phyloP scores from a whole-genome alignment of 2,329 filamentous ascomycete genomes.

The Aspergillus versicolor region DNA sequence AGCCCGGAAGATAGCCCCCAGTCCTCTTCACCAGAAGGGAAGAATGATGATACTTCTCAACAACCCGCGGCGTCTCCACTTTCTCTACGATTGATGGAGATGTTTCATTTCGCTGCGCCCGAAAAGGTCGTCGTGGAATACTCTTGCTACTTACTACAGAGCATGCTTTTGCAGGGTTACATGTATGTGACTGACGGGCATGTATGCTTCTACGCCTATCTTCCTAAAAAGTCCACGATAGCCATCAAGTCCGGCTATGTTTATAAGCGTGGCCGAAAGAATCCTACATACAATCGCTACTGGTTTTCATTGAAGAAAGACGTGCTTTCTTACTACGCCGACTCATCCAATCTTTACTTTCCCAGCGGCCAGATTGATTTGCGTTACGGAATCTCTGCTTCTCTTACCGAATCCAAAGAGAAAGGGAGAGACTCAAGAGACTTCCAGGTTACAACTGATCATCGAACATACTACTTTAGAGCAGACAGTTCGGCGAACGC shows the following conservation, averaged over 20 bases:
- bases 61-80: conserved; percentile 55
- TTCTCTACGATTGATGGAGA: conserved; percentile 72
- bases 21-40: conserved; percentile 19
- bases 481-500: conserved; percentile 86
- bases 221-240: conserved; percentile 83
- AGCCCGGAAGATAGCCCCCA: conserved; percentile 20
- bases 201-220: conserved; percentile 94
- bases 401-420: conserved; percentile 67
- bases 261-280: conserved; percentile 82
- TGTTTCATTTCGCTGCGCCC: conserved; percentile 76
- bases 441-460: conserved; percentile 79
- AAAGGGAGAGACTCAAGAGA: conserved; percentile 68
- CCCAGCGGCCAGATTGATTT: conserved; percentile 89
- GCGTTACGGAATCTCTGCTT: conserved; percentile 86
- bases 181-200: conserved; percentile 93
- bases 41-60: conserved; percentile 54
- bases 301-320: conserved; percentile 94
- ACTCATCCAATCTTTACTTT: conserved; percentile 84
- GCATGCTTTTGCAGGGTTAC: conserved; percentile 87
- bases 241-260: conserved; percentile 85
- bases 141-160: conserved; percentile 89
- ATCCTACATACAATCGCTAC: conserved; percentile 82
- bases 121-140: conserved; percentile 91
- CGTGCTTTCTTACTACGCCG: conserved; percentile 83
- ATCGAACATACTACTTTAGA: conserved; percentile 80